phyloP scores from a whole-genome alignment of 2,329 filamentous ascomycete genomes.

The Claviceps humidiphila region DNA sequence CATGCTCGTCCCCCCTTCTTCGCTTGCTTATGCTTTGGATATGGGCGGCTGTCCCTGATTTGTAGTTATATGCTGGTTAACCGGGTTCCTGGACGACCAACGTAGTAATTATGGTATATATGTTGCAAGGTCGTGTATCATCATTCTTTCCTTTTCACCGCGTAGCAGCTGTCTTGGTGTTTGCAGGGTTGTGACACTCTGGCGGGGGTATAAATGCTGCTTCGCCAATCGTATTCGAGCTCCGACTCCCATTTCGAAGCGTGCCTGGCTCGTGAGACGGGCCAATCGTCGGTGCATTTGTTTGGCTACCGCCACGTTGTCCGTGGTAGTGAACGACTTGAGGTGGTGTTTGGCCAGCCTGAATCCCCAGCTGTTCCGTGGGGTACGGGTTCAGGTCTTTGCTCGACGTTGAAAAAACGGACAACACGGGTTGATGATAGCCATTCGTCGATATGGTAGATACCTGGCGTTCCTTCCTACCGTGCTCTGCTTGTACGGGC shows the following conservation, averaged over 20 bases:
- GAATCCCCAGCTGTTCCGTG: slow-evolving; percentile 48
- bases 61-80: not conserved
- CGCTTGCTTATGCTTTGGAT: not conserved
- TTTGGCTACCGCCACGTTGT: slow-evolving; percentile 53
- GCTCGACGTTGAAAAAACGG: slow-evolving; percentile 57
- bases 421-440: slow-evolving; percentile 56
- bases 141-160: not conserved
- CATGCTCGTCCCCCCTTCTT: not conserved
- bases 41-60: not conserved
- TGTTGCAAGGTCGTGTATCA: not conserved
- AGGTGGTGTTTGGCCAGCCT: slow-evolving; percentile 48
- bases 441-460: slow-evolving; percentile 39
- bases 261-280: slow-evolving; percentile 36
- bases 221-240: slow-evolving; percentile 27
- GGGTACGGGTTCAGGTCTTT: slow-evolving; percentile 57
- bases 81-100: not conserved
- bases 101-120: not conserved
- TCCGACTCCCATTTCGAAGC: slow-evolving; percentile 36
- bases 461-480: slow-evolving; percentile 30
- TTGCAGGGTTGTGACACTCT: slow-evolving; percentile 16
- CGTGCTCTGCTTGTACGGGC: slow-evolving; percentile 47
- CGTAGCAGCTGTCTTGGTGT: slow-evolving; percentile 7
- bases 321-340: slow-evolving; percentile 57
- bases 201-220: slow-evolving; percentile 22
- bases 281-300: slow-evolving; percentile 47